Percentiles rank a stretch among this genome's conserved stretches.
Evolutionary conservation across 2,329 filamentous ascomycete genomes (phyloP).

Genomic region (Penicillium sp.): DNA sequence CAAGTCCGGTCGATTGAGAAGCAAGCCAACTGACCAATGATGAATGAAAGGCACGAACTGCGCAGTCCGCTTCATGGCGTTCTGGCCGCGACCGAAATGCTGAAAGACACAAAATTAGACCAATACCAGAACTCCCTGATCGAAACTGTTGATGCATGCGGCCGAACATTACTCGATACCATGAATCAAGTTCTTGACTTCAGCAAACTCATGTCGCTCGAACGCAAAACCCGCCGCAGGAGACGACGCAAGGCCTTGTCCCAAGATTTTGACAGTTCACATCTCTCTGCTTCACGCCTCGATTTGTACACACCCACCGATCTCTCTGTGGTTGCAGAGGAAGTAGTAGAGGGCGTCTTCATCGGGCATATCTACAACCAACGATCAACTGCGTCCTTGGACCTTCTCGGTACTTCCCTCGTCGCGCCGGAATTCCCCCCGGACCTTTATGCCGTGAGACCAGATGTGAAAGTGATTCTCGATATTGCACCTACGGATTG

Average conservation of each 20-base stretch:
- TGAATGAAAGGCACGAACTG: conserved; percentile 45
- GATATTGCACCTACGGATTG: conserved; percentile 18
- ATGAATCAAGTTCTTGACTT: conserved; percentile 38
- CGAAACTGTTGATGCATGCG: conserved; percentile 52
- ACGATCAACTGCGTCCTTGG: conserved; percentile 3
- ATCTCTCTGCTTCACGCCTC: background rate
- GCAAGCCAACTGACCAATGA: background rate
- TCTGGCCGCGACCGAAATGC: conserved; percentile 50
- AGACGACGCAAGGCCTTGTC: conserved; percentile 3
- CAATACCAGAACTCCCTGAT: conserved; percentile 44
- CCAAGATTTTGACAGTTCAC: background rate
- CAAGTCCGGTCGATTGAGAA: background rate
- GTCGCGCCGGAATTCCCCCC: background rate
- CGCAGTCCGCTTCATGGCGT: conserved; percentile 50
- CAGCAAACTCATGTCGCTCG: conserved; percentile 32
- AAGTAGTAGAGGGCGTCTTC: conserved; percentile 29
- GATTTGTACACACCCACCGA: conserved; percentile 18
- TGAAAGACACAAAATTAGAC: conserved; percentile 46
- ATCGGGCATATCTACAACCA: conserved; percentile 20
- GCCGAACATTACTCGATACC: conserved; percentile 53
- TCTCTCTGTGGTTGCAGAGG: conserved; percentile 29
- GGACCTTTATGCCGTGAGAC: background rate
- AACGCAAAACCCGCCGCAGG: conserved; percentile 10
- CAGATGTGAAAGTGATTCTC: background rate
- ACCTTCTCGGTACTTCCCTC: background rate